These are phyloP conservation scores for Phylloporus arenicola DNA, from an alignment of 768 basidiomycete genomes.

Conservation along the genomic window DNA sequence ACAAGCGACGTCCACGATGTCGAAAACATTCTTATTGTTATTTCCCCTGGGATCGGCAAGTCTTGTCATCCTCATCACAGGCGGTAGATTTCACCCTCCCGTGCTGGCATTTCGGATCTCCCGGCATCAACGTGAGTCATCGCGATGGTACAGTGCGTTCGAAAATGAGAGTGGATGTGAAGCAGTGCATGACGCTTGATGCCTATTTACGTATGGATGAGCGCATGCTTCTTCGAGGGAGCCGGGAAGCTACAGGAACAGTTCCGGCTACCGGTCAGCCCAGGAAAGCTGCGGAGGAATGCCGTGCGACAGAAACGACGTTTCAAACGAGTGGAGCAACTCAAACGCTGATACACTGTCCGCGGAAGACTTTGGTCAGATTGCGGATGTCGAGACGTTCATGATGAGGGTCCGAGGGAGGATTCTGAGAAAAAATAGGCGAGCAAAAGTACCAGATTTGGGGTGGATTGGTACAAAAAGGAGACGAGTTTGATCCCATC, in stretches of 20 bases:
- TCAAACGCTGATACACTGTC: not conserved
- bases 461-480: conserved; percentile 16
- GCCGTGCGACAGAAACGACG: not conserved
- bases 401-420: not conserved
- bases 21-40: conserved; percentile 2
- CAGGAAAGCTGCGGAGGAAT: not conserved
- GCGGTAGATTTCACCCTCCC: not conserved
- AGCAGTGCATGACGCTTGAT: not conserved
- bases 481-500: conserved; percentile 6
- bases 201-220: not conserved
- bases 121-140: not conserved
- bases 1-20: conserved; percentile 3
- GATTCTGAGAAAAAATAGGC: conserved; percentile 4
- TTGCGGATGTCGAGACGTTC: not conserved
- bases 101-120: not conserved
- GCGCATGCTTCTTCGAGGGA: not conserved
- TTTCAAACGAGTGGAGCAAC: not conserved
- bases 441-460: conserved; percentile 2
- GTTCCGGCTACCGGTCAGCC: not conserved
- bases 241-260: not conserved
- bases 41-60: not conserved
- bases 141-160: not conserved
- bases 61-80: not conserved
- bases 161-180: not conserved
- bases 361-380: not conserved